Evolutionary conservation across 169 alveolate genomes (phyloP).

Genomic region (Cryptosporidium tyzzeri): DNA sequence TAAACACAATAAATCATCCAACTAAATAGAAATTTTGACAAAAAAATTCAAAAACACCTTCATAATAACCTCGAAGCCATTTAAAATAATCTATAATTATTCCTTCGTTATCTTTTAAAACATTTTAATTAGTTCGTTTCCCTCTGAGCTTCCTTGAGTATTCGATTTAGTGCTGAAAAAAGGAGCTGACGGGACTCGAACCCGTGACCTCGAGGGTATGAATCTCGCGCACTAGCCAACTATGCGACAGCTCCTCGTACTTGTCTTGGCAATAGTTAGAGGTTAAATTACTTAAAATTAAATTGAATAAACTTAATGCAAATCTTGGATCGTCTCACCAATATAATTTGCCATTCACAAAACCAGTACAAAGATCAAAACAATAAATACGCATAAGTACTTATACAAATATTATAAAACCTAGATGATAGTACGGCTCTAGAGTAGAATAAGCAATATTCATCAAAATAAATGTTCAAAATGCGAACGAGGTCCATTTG

Average conservation of each 20-base stretch:
- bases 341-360: too few relatives aligned
- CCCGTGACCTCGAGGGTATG: constrained; percentile 79
- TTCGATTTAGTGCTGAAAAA: neutral
- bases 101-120: neutral
- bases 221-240: constrained; percentile 78
- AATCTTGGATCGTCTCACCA: neutral
- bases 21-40: neutral
- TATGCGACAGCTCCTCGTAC: constrained; percentile 76
- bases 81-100: too few relatives aligned
- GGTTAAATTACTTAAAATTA: neutral
- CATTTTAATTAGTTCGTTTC: too few relatives aligned
- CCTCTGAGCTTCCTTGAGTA: neutral
- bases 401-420: neutral
- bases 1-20: neutral
- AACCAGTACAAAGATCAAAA: neutral
- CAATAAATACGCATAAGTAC: neutral
- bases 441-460: neutral
- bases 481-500: neutral
- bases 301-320: neutral
- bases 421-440: neutral
- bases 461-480: neutral
- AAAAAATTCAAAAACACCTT: too few relatives aligned
- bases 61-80: too few relatives aligned
- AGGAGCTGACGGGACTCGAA: constrained; percentile 79
- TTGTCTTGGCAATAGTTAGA: neutral